Conservation (phyloP, 2,329 filamentous ascomycete genomes). For the Alternaria atra region DNA sequence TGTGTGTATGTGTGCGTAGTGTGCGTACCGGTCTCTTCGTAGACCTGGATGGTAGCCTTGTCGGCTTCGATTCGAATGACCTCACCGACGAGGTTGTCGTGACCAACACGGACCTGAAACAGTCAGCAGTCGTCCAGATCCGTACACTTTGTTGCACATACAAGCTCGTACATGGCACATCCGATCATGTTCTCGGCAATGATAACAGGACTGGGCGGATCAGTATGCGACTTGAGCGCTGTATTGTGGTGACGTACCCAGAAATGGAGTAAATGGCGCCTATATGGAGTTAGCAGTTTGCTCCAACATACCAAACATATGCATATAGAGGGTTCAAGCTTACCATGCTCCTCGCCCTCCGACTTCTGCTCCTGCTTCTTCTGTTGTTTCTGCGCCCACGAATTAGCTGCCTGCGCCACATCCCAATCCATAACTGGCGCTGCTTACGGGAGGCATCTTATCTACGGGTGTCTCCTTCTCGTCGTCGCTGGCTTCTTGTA, state of each 20-base stretch:
- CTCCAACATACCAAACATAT: not conserved
- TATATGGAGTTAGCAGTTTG: conserved; percentile 37
- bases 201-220: conserved; percentile 76
- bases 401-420: conserved; percentile 35
- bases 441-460: conserved; percentile 53
- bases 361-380: conserved; percentile 52
- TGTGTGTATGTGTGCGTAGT: not conserved
- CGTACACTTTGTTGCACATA: conserved; percentile 56
- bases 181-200: conserved; percentile 98
- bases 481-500: conserved; percentile 28
- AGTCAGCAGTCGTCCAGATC: conserved; percentile 18
- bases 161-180: conserved; percentile 99
- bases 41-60: conserved; percentile 97
- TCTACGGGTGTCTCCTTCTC: conserved; percentile 23
- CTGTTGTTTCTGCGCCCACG: conserved; percentile 41
- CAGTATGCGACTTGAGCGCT: conserved; percentile 32
- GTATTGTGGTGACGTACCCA: conserved; percentile 55
- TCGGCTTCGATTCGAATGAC: conserved; percentile 97
- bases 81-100: conserved; percentile 92
- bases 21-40: conserved; percentile 90
- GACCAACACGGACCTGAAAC: conserved; percentile 82
- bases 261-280: conserved; percentile 76
- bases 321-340: conserved; percentile 19
- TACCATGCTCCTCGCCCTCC: conserved; percentile 66
- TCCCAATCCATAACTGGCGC: not conserved